Conservation (phyloP, 2,329 filamentous ascomycete species). For the Cladosporium velox region DNA sequence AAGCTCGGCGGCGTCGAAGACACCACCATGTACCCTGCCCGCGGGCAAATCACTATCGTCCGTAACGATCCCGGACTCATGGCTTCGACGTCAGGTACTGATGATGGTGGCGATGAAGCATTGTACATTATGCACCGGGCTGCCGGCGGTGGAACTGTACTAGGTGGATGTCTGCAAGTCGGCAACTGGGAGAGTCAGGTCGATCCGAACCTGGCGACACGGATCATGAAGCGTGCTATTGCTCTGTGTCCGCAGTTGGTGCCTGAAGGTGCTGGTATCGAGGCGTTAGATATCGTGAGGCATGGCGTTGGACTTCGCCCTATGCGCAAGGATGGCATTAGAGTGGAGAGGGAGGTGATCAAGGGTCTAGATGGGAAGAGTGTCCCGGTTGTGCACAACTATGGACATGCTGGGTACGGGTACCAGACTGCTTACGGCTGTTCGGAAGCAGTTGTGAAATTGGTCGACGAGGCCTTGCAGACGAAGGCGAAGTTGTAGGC, state of each 20-base stretch:
- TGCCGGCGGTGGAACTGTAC: constrained; percentile 74
- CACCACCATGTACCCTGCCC: constrained; percentile 67
- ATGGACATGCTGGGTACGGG: constrained; percentile 78
- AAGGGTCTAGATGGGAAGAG: constrained; percentile 43
- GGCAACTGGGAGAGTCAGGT: constrained; percentile 76
- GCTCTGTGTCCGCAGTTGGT: constrained; percentile 66
- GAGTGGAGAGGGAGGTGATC: constrained; percentile 72
- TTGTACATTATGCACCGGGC: constrained; percentile 83
- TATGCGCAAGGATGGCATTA: constrained; percentile 69
- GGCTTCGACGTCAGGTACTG: constrained; percentile 69
- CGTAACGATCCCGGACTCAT: constrained; percentile 75
- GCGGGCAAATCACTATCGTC: constrained; percentile 83
- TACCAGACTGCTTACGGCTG: constrained; percentile 56
- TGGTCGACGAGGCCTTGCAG: constrained; percentile 40
- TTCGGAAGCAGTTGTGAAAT: constrained; percentile 43
- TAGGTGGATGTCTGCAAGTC: constrained; percentile 83
- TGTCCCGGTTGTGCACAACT: constrained; percentile 75
- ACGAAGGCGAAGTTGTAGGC: constrained; percentile 31
- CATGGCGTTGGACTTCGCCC: constrained; percentile 84
- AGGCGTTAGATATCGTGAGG: constrained; percentile 72
- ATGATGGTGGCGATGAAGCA: constrained; percentile 71
- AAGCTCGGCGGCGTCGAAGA: constrained; percentile 83
- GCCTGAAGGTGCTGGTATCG: constrained; percentile 63
- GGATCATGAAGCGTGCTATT: constrained; percentile 81
- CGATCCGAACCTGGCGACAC: constrained; percentile 74